Conservation (phyloP, 805 yeast genomes). For the Debaryomyces castellii region DNA sequence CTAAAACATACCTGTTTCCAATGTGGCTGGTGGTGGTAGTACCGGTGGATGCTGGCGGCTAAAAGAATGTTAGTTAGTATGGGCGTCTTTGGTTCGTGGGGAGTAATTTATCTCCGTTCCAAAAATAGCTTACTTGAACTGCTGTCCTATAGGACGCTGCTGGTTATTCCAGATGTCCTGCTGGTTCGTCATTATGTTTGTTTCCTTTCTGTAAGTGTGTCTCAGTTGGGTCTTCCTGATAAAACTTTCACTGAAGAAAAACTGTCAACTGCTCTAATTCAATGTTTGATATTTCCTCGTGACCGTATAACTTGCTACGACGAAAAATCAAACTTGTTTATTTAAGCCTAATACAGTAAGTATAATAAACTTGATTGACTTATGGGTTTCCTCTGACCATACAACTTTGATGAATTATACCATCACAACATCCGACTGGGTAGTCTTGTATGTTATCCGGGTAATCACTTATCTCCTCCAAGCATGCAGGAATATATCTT, state of each 20-base stretch:
- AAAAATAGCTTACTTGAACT: constrained; percentile 32
- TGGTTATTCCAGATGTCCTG: constrained; percentile 45
- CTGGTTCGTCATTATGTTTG: constrained; percentile 32
- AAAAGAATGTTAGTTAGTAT: constrained; percentile 4
- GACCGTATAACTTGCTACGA: neutral
- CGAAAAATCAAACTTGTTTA: neutral
- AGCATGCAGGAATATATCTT: neutral
- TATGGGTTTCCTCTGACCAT: neutral
- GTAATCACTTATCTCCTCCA: neutral
- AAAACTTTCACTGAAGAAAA: neutral
- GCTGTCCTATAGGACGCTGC: constrained; percentile 42
- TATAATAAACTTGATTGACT: neutral
- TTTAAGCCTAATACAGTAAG: neutral
- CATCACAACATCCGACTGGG: constrained; percentile 9
- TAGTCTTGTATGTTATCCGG: neutral
- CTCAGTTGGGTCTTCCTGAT: neutral
- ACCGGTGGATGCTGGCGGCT: constrained; percentile 63
- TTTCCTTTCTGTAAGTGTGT: neutral
- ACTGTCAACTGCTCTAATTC: neutral
- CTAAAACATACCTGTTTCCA: constrained; percentile 48
- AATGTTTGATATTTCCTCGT: neutral
- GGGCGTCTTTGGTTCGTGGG: neutral
- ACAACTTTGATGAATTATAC: constrained; percentile 2
- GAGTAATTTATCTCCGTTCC: neutral
- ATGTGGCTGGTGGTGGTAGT: constrained; percentile 57